Base-by-base conservation (phyloP, 2,329 filamentous ascomycete genomes). In the Periglandula ipomoeae region DNA sequence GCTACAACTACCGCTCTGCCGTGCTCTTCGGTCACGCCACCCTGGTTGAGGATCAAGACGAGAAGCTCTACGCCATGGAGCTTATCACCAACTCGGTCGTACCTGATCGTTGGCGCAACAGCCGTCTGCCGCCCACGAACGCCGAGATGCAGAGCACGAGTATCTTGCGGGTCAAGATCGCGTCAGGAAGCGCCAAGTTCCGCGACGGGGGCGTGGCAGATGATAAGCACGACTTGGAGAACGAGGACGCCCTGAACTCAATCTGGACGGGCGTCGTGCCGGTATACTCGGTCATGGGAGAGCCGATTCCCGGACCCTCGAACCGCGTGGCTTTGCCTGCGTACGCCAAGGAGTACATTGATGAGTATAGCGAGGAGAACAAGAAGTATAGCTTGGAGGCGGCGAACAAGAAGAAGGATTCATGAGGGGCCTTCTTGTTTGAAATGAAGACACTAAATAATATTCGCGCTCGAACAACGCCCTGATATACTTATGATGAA, bases 1-100 rank as follows among this genome's bases (percentile, higher is more conserved):
- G 79, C 69, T 90, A 88, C 72, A 91, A 94, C 71, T 95, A 93
- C 70, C 86, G 87, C 53, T 88, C 83, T 35, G 86, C 85, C 10
- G 71, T 89, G 8, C 72, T 93, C 11, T 89, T 91, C 59, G 89
- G 89, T 1, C 78, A 82, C 61, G 89, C 84, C 0, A 72, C 67
- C 8, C 65, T 84, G 2, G 85, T 95, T 6, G 77, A 79, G 2
- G 79, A 85, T 52, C 64, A 68, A 0, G 77, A 74, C 3, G 89
- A 95, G 70, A 87, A 87, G 61, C 62, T 87, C 5, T 93, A 79
- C 68, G 88, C 87, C 7, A 85, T 95, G 81, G 69, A 82, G 57
- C 70, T 86, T 50, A 84, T 95, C 61, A 94, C 88, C 2, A 76
- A 95, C 63, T 74, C 76, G 34, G 80, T 91, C 11, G 75, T 91